Conservation (phyloP, 257 asterid species). For the Phtheirospermum japonicum region DNA sequence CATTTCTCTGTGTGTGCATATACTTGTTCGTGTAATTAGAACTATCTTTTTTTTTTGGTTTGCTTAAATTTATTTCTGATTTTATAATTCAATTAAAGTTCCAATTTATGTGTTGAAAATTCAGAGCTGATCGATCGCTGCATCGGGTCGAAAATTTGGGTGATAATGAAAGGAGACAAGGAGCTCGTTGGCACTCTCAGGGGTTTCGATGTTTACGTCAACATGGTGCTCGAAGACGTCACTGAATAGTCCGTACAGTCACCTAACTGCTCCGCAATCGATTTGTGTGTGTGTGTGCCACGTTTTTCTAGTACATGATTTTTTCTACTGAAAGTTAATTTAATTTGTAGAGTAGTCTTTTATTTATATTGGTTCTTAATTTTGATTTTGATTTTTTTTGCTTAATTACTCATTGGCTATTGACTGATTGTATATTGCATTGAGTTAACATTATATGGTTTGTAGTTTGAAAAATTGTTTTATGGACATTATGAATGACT, state of each 20-base stretch:
- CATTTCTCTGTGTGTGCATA: background rate
- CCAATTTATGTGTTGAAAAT: background rate
- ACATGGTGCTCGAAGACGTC: conserved; percentile 45
- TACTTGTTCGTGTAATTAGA: background rate
- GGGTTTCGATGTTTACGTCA: conserved; percentile 41
- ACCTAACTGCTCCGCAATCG: background rate
- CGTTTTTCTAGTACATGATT: too few relatives aligned
- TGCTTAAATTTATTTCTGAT: background rate
- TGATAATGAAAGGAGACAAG: conserved; percentile 44
- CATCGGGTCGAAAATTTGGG: conserved; percentile 48
- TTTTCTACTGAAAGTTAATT: too few relatives aligned
- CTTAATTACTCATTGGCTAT: too few relatives aligned
- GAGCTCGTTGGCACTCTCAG: conserved; percentile 41
- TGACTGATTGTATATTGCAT: too few relatives aligned
- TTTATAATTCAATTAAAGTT: background rate
- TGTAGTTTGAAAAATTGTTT: background rate
- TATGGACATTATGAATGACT: background rate
- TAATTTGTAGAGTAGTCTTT: too few relatives aligned
- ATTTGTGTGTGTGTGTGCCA: background rate
- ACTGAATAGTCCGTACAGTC: conserved; percentile 34
- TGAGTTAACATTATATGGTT: too few relatives aligned
- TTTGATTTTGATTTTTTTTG: too few relatives aligned
- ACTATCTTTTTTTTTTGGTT: background rate
- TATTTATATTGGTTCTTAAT: too few relatives aligned
- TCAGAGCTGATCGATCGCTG: conserved; percentile 44